Base-by-base conservation (phyloP, 1,139 yeast genomes). In the Trichomonascaceae sp. region DNA sequence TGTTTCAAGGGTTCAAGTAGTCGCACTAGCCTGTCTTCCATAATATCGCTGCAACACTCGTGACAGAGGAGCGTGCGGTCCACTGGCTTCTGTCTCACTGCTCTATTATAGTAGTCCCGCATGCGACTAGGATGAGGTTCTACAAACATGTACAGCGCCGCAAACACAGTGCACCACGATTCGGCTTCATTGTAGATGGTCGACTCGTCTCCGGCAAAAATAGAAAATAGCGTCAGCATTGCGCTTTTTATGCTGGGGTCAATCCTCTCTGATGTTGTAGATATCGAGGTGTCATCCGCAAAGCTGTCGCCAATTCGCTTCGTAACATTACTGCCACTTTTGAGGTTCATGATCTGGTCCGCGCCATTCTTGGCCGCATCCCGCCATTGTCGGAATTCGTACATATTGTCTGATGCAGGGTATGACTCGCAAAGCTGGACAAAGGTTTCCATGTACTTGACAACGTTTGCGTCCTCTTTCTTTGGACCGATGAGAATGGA, bases 121-220 rank as follows among this genome's bases (percentile, higher is more conserved):
- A 69, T 41, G 17, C 69, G 50, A 17, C 63, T 58, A 13, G 51
- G 40, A 2, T 72, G 62, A 26, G 79, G 77, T 28, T 81, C 72
- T 48, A 74, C 76, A 51, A 64, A 84, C 34, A 74, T 60, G 17
- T 74, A 60, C 28, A 77, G 65, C 1, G 81, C 77, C 31, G 72
- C 63, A 31, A 73, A 64, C 14, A 76, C 65, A 48, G 81, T 93
- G 51, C 74, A 79, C 94, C 94, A 82, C 1, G 69, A 58, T 4
- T 60, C 58, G 25, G 77, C 64, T 8, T 8, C 6, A 20, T 20
- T 11, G 9, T 8, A 20, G 11, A 20, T 20, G 11, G 11, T 11
- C 36, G 56, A 62, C 9, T 69, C 65, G 34, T 69, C 64, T 1
- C 87, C 87, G 2, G 74, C 34, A 9, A 60, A 34, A 16, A 50